Evolutionary conservation across 148 eudicot genomes (phyloP).

Genomic region (Arbutus unedo): DNA sequence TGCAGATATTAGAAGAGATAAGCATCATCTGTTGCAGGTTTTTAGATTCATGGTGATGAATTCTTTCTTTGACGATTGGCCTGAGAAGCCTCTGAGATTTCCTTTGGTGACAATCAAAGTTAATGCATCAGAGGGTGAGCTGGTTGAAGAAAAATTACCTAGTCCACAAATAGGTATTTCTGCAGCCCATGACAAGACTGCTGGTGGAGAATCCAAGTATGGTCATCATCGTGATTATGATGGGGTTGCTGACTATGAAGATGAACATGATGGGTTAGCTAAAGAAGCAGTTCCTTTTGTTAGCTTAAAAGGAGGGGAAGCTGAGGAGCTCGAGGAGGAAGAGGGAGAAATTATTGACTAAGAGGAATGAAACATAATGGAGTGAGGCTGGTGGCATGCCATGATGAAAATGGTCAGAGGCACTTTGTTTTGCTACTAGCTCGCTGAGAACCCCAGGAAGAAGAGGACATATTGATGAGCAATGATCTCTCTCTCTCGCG

Average conservation of each 20-base stretch:
- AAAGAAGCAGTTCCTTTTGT: background rate
- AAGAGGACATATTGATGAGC: background rate
- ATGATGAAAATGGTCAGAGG: background rate
- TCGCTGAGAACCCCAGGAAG: background rate
- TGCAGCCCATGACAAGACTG: background rate
- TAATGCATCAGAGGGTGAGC: constrained; percentile 20
- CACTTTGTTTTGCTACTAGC: background rate
- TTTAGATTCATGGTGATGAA: constrained; percentile 79
- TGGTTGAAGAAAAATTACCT: constrained; percentile 21
- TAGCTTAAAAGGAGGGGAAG: constrained; percentile 8
- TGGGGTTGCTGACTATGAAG: background rate
- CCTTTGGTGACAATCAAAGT: constrained; percentile 63
- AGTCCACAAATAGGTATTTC: constrained; percentile 8
- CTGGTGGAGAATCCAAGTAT: constrained; percentile 10
- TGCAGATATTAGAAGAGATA: constrained; percentile 63
- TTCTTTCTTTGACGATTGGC: constrained; percentile 66
- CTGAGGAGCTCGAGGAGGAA: constrained; percentile 29
- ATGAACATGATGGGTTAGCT: background rate
- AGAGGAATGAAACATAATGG: background rate
- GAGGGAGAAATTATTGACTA: constrained; percentile 68
- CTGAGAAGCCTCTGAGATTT: constrained; percentile 52
- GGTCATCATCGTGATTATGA: constrained; percentile 13
- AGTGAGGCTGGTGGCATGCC: background rate
- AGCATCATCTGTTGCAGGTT: constrained; percentile 59
- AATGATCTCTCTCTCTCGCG: background rate